phyloP scores from a whole-genome alignment of 75 land plant genomes.

The Selaginella moellendorffii region DNA sequence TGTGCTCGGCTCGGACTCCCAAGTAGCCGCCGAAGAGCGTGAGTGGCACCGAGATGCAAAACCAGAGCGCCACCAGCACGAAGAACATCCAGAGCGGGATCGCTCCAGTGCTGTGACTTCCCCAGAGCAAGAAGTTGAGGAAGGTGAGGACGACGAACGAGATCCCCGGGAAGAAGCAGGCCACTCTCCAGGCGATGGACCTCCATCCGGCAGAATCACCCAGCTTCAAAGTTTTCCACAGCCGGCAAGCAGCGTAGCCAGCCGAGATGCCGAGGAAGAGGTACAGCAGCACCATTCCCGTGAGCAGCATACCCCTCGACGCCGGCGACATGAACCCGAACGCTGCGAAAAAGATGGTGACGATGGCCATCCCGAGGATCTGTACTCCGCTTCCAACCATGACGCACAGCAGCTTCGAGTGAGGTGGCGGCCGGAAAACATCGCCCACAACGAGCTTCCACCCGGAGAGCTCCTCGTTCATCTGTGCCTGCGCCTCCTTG shows the following conservation, averaged over 20 bases:
- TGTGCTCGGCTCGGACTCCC: slow-evolving; percentile 51
- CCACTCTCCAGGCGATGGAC: slow-evolving; percentile 61
- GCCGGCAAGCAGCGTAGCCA: slow-evolving; percentile 40
- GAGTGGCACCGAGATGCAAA: slow-evolving; percentile 75
- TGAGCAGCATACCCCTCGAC: slow-evolving; percentile 69
- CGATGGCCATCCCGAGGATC: slow-evolving; percentile 72
- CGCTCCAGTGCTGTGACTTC: slow-evolving; percentile 71
- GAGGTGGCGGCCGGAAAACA: slow-evolving; percentile 60
- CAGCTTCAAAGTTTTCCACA: slow-evolving; percentile 56
- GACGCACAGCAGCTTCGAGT: slow-evolving; percentile 46
- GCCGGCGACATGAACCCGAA: slow-evolving; percentile 93
- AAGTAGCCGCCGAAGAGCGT: slow-evolving; percentile 67
- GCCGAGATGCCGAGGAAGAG: slow-evolving; percentile 63
- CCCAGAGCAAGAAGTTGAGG: slow-evolving; percentile 67
- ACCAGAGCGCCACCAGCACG: slow-evolving; percentile 58
- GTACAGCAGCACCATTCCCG: slow-evolving; percentile 79
- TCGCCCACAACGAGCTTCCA: slow-evolving; percentile 94
- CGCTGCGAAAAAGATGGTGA: slow-evolving; percentile 77
- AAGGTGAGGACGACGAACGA: slow-evolving; percentile 45
- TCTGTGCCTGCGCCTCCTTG: slow-evolving; percentile 84
- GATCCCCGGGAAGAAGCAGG: slow-evolving; percentile 87
- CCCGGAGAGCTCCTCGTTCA: slow-evolving; percentile 87
- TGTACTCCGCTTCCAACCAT: slow-evolving; percentile 88
- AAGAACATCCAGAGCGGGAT: slow-evolving; percentile 63
- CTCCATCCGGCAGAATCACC: slow-evolving; percentile 53